Evolutionary conservation across 495 filamentous ascomycete genomes (phyloP).

Genomic region (Talaromyces proteolyticus): DNA sequence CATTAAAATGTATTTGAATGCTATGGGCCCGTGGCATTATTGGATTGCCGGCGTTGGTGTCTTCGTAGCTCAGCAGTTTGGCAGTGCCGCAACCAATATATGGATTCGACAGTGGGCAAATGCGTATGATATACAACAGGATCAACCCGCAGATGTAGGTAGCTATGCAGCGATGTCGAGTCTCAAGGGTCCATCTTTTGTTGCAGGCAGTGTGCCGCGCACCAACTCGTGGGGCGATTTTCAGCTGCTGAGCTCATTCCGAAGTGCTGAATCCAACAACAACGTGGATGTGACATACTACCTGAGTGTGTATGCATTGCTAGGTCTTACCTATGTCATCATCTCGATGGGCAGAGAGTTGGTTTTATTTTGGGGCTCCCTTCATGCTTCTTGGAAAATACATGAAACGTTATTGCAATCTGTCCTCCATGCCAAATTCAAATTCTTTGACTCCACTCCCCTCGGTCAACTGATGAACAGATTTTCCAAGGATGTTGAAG

Average conservation of each 20-base stretch:
- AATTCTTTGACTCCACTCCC: slow-evolving; percentile 97
- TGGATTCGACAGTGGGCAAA: slow-evolving; percentile 94
- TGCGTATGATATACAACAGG: slow-evolving; percentile 39
- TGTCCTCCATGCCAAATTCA: slow-evolving; percentile 84
- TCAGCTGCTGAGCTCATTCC: slow-evolving; percentile 20
- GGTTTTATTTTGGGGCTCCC: slow-evolving; percentile 86
- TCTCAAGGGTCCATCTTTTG: slow-evolving; percentile 36
- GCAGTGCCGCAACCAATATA: slow-evolving; percentile 76
- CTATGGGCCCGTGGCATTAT: slow-evolving; percentile 95
- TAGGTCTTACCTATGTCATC: slow-evolving; percentile 67
- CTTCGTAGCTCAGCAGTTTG: slow-evolving; percentile 77
- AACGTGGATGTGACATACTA: slow-evolving; percentile 81
- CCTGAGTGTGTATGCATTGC: slow-evolving; percentile 70
- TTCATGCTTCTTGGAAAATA: slow-evolving; percentile 81
- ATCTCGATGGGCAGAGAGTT: slow-evolving; percentile 75
- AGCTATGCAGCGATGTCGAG: slow-evolving; percentile 34
- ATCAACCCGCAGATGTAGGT: slow-evolving; percentile 19
- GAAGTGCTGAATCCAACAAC: slow-evolving; percentile 16
- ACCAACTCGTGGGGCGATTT: slow-evolving; percentile 22
- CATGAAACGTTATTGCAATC: slow-evolving; percentile 73
- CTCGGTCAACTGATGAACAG: slow-evolving; percentile 97
- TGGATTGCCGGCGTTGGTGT: slow-evolving; percentile 70
- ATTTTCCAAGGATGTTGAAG: slow-evolving; percentile 96
- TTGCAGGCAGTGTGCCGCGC: slow-evolving; percentile 31
- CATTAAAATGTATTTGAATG: slow-evolving; percentile 71